A percentile compares a stretch with the other conserved stretches of the same genome.
These are phyloP conservation scores for Mortierella sp. DNA, from an alignment of 371 early-diverging fungal species.

Conservation along the genomic window DNA sequence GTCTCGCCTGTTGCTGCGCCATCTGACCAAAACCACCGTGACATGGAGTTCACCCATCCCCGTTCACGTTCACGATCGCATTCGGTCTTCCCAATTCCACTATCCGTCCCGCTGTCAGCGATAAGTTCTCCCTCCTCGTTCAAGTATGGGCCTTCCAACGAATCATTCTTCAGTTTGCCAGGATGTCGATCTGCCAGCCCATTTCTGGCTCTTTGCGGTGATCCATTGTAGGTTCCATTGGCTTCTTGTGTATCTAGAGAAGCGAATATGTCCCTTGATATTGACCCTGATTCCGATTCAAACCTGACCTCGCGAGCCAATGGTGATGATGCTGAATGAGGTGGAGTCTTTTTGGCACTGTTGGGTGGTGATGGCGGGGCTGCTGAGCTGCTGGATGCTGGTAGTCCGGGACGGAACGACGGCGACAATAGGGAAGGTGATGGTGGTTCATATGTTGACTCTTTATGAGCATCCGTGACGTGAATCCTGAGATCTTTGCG, in stretches of 20 bases:
- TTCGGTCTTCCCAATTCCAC: neutral
- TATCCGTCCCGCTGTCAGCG: neutral
- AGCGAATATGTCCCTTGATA: neutral
- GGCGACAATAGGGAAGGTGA: neutral
- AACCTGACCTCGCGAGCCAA: constrained; percentile 42
- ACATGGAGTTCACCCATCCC: constrained; percentile 17
- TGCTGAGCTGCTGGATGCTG: no score
- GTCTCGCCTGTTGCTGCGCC: neutral
- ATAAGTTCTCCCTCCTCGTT: constrained; percentile 4
- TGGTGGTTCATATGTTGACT: neutral
- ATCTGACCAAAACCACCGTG: constrained; percentile 12
- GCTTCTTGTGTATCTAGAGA: neutral
- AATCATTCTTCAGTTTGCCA: neutral
- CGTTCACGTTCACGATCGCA: constrained; percentile 8
- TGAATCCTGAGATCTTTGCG: constrained; percentile 13
- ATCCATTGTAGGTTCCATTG: neutral
- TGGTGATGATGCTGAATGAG: constrained; percentile 32
- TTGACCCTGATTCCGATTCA: constrained; percentile 9
- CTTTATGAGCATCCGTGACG: neutral
- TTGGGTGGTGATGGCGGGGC: neutral
- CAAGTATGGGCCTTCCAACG: constrained; percentile 6
- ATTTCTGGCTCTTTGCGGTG: neutral
- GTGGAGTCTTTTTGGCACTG: constrained; percentile 19
- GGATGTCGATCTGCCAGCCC: neutral
- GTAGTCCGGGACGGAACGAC: neutral